Percentiles rank a stretch among this genome's conserved stretches.
phyloP scores from a whole-genome alignment of 495 filamentous ascomycete genomes.

The Neurospora sp. region DNA sequence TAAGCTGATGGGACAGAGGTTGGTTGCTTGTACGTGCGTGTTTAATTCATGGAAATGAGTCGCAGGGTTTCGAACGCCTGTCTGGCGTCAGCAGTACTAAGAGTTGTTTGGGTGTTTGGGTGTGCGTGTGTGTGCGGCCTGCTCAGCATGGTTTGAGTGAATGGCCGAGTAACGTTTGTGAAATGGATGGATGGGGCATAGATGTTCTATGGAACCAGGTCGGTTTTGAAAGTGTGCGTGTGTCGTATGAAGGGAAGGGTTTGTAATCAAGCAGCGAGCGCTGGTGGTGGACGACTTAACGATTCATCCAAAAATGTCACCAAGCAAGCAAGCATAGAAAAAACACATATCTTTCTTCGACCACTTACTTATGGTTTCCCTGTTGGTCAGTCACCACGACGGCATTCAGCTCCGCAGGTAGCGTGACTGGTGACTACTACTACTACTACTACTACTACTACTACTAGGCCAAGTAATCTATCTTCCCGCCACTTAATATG shows the following conservation, averaged over 20 bases:
- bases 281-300: neutral
- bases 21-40: neutral
- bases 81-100: too few species aligned
- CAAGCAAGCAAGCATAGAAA: neutral
- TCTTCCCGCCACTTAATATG: neutral
- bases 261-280: neutral
- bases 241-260: neutral
- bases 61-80: too few species aligned
- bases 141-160: neutral
- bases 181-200: neutral
- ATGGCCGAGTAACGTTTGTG: neutral
- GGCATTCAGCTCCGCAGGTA: neutral
- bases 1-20: neutral
- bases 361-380: neutral
- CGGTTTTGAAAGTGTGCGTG: neutral
- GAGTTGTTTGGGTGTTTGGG: too few species aligned
- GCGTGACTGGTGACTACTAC: neutral
- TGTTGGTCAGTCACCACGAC: too few species aligned
- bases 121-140: too few species aligned
- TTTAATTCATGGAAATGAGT: neutral
- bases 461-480: too few species aligned
- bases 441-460: too few species aligned
- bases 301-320: neutral
- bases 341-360: neutral
- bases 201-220: neutral